Evolutionary conservation across 2,329 filamentous ascomycete genomes (phyloP).

Genomic region (Pestalotiopsis sp.): DNA sequence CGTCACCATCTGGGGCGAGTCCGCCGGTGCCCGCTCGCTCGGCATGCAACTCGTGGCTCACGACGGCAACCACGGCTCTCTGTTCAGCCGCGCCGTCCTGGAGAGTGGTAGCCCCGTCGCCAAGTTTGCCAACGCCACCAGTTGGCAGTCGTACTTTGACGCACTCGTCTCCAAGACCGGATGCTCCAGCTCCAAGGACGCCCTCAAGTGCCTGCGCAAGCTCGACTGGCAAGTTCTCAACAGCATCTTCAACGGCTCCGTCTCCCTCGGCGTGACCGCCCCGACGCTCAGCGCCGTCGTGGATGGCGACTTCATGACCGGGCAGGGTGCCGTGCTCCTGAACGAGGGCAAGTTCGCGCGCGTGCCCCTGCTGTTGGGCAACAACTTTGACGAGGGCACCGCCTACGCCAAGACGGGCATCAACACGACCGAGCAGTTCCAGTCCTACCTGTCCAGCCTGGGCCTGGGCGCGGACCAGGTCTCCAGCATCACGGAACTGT

Average conservation of each 20-base stretch:
- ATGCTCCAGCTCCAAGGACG: slow-evolving; percentile 25
- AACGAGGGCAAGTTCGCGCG: slow-evolving; percentile 33
- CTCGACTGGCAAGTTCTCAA: slow-evolving; percentile 34
- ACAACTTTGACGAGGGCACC: slow-evolving; percentile 42
- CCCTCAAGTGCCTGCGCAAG: slow-evolving; percentile 33
- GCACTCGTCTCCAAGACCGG: slow-evolving; percentile 27
- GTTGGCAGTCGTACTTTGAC: slow-evolving; percentile 32
- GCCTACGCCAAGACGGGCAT: slow-evolving; percentile 56
- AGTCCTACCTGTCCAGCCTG: slow-evolving; percentile 33
- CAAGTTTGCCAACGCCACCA: not conserved
- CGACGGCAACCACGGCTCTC: slow-evolving; percentile 52
- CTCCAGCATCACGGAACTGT: not conserved
- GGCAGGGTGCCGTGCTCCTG: slow-evolving; percentile 31
- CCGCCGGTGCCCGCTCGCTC: slow-evolving; percentile 53
- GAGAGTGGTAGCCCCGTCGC: slow-evolving; percentile 47
- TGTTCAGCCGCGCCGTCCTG: slow-evolving; percentile 57
- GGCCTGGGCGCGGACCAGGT: slow-evolving; percentile 1
- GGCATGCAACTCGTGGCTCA: slow-evolving; percentile 55
- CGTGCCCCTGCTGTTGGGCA: slow-evolving; percentile 36
- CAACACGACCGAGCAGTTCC: slow-evolving; percentile 57
- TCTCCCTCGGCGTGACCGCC: slow-evolving; percentile 18
- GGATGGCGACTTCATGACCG: slow-evolving; percentile 45
- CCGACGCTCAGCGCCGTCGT: slow-evolving; percentile 28
- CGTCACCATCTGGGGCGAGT: slow-evolving; percentile 58
- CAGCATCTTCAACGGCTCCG: slow-evolving; percentile 31